Evolutionary conservation across 1,139 yeast genomes (phyloP), one percentile per base, ranked within the genome.

Genomic region (Hansenula anomala): DNA sequence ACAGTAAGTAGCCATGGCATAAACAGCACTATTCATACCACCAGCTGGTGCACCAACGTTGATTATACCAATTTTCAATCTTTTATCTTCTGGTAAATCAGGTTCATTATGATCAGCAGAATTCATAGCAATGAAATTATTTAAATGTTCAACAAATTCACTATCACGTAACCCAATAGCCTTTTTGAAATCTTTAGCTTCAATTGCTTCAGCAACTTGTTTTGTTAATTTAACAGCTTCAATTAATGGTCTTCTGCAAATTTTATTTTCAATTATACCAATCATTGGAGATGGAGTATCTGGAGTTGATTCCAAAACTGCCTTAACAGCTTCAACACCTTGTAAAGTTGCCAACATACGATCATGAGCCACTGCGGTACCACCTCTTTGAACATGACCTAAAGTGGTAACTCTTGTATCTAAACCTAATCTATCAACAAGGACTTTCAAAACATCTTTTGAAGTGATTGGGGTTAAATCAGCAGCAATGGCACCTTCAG

Each of bases 351-450:
- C 96, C 48, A 92, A 67, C 59, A 85, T 66, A 56, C 98, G 78
- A 62, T 92, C 98, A 58, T 71, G 83, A 4, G 97, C 97, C 40
- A 89, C 96, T 4, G 98, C 97, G 32, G 95, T 75, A 60, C 98
- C 98, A 66, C 98, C 98, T 67, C 98, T 80, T 70, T 92, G 98
- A 36, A 92, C 96, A 60, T 92, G 98, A 30, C 98, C 98, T 51
- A 92, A 72, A 20, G 95, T 88, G 37, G 98, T 92, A 54, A 90
- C 83, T 63, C 98, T 78, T 17, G 97, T 90, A 58, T 92, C 98
- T 40, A 92, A 73, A 8, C 96, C 96, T 49, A 90, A 72, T 53
- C 61, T 59, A 39, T 78, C 81, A 36, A 82, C 92, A 46, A 92
- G 73, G 14, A 82, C 88, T 37, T 85, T 74, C 63, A 84, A 84